Conservation (phyloP, 2,329 filamentous ascomycete genomes). For the Cladosporium sp. region DNA sequence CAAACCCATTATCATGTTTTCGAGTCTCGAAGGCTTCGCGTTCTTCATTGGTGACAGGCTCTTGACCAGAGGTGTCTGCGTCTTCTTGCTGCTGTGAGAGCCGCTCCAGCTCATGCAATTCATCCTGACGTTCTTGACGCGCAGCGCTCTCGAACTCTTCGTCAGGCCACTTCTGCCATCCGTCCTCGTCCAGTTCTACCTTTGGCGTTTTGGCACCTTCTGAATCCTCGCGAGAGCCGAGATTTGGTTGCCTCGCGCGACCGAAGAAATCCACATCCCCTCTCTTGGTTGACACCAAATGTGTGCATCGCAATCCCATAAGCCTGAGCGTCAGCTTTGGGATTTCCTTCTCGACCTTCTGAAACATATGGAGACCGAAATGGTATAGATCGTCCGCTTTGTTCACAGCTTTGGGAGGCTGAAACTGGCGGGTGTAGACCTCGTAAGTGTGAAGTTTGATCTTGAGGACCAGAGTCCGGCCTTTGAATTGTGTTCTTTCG, state of each 20-base stretch:
- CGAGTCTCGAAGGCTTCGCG: slow-evolving; percentile 20
- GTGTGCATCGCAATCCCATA: slow-evolving; percentile 84
- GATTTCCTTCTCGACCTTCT: slow-evolving; percentile 78
- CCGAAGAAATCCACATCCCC: slow-evolving; percentile 79
- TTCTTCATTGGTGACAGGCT: slow-evolving; percentile 4
- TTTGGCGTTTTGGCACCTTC: slow-evolving; percentile 21
- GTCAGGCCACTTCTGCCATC: slow-evolving; percentile 67
- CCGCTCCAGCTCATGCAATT: slow-evolving; percentile 58
- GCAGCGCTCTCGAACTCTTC: slow-evolving; percentile 62
- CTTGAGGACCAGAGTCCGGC: slow-evolving; percentile 86
- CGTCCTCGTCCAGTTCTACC: slow-evolving; percentile 41
- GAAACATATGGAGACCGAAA: slow-evolving; percentile 74
- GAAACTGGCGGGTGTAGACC: slow-evolving; percentile 77
- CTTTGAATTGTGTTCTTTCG: slow-evolving; percentile 73
- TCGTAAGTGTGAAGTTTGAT: slow-evolving; percentile 94
- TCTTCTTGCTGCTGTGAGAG: slow-evolving; percentile 56
- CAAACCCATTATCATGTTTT: slow-evolving; percentile 31
- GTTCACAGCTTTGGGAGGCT: slow-evolving; percentile 67
- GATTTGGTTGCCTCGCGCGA: slow-evolving; percentile 23
- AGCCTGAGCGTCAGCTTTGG: slow-evolving; percentile 74
- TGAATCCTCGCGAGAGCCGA: slow-evolving; percentile 27
- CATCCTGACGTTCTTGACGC: slow-evolving; percentile 55
- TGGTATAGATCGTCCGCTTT: slow-evolving; percentile 79
- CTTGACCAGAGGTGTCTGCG: slow-evolving; percentile 1
- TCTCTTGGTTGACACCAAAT: slow-evolving; percentile 82